Percentiles rank a stretch among this genome's conserved stretches.
These are phyloP conservation scores for Withania somnifera DNA, from an alignment of 305 asterid genomes.

Conservation along the genomic window DNA sequence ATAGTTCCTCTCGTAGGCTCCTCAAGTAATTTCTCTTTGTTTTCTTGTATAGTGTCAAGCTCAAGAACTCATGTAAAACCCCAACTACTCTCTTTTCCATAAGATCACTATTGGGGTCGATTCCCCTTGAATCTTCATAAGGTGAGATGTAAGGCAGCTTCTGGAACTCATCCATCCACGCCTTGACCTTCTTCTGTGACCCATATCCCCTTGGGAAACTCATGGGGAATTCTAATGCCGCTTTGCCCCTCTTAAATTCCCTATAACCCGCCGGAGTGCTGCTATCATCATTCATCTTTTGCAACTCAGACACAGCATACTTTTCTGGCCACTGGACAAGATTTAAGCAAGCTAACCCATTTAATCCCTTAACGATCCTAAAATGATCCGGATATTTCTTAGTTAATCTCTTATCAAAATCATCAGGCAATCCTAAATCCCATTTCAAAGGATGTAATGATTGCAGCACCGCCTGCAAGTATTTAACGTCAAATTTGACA, in stretches of 20 bases:
- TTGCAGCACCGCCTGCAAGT: constrained; percentile 50
- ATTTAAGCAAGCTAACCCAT: constrained; percentile 58
- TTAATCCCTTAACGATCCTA: constrained; percentile 43
- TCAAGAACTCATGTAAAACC: constrained; percentile 69
- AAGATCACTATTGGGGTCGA: constrained; percentile 75
- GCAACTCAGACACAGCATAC: constrained; percentile 57
- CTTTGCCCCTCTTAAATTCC: constrained; percentile 65
- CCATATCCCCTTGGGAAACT: constrained; percentile 95
- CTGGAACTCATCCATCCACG: constrained; percentile 96
- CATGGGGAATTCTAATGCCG: constrained; percentile 74
- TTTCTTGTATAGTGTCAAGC: constrained; percentile 77
- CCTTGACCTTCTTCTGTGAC: constrained; percentile 79
- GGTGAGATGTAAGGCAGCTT: constrained; percentile 93
- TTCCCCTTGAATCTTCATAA: constrained; percentile 67
- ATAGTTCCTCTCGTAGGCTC: constrained; percentile 67
- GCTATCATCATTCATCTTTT: constrained; percentile 38
- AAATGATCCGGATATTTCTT: constrained; percentile 54
- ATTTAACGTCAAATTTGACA: background rate
- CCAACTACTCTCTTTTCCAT: constrained; percentile 98
- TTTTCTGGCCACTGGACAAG: constrained; percentile 64
- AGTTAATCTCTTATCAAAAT: constrained; percentile 50
- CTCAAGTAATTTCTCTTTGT: constrained; percentile 86
- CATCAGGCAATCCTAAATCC: constrained; percentile 88
- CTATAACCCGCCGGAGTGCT: constrained; percentile 23
- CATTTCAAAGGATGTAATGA: constrained; percentile 69